A percentile compares a stretch with the other conserved stretches of the same genome.
Evolutionary conservation across 192 early-diverging fungal species (phyloP).

Genomic region (Entophlyctis helioformis): DNA sequence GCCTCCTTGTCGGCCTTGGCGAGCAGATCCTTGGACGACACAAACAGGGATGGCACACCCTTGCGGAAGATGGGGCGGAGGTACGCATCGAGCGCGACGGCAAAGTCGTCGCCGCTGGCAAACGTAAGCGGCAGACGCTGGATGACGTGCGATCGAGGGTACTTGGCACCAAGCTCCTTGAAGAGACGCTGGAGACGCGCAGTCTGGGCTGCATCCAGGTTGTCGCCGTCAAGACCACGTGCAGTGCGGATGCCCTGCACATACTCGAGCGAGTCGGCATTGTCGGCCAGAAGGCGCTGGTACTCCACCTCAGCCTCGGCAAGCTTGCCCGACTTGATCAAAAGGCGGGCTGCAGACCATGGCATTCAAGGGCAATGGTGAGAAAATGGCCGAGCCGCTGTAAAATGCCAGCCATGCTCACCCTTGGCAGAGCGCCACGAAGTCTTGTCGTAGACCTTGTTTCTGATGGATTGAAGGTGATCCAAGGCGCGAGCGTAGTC

Average conservation of each 20-base stretch:
- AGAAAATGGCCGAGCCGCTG: neutral
- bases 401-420: constrained; percentile 3
- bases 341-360: constrained; percentile 49
- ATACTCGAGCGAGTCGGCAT: constrained; percentile 70
- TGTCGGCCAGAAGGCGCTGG: constrained; percentile 59
- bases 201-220: constrained; percentile 17
- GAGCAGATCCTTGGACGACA: constrained; percentile 66
- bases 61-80: constrained; percentile 68
- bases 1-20: constrained; percentile 49
- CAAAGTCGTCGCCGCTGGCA: constrained; percentile 36
- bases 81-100: constrained; percentile 45
- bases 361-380: neutral
- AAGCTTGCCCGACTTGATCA: constrained; percentile 51
- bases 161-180: constrained; percentile 49
- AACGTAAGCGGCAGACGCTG: constrained; percentile 65
- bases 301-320: constrained; percentile 68
- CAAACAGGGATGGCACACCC: constrained; percentile 90
- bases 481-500: constrained; percentile 64
- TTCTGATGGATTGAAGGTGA: constrained; percentile 61
- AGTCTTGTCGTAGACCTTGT: constrained; percentile 60
- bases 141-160: constrained; percentile 72
- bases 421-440: constrained; percentile 54
- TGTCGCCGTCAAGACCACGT: constrained; percentile 37
- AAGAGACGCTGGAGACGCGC: constrained; percentile 19
- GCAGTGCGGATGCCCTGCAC: constrained; percentile 50